Conservation (phyloP, 192 early-diverging fungal species). For the Gonapodya sp. region DNA sequence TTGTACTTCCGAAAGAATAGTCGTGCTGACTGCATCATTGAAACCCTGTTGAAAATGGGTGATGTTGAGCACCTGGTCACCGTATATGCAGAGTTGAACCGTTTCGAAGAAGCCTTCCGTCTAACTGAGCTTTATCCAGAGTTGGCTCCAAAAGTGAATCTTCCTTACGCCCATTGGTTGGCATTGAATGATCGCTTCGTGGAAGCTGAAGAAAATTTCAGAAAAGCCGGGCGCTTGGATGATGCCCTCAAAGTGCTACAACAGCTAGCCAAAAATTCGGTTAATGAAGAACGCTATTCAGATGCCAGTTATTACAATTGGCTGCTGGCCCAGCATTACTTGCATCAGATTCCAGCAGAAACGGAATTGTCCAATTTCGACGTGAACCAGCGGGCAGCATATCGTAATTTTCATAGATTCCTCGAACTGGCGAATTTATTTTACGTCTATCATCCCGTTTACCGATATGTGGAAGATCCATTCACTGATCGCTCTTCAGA, state of each 20-base stretch:
- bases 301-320: constrained; percentile 46
- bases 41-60: constrained; percentile 40
- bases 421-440: constrained; percentile 36
- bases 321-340: constrained; percentile 28
- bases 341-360: constrained; percentile 27
- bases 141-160: constrained; percentile 25
- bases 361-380: constrained; percentile 17
- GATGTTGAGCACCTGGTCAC: constrained; percentile 33
- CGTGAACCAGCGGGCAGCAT: constrained; percentile 15
- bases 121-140: constrained; percentile 41
- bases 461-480: constrained; percentile 43
- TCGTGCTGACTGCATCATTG: constrained; percentile 32
- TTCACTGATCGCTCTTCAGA: constrained; percentile 42
- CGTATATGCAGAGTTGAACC: constrained; percentile 35
- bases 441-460: constrained; percentile 38
- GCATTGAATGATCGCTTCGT: constrained; percentile 38
- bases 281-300: constrained; percentile 35
- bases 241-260: constrained; percentile 39
- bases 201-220: constrained; percentile 43
- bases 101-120: constrained; percentile 48
- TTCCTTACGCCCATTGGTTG: constrained; percentile 50
- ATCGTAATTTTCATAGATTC: constrained; percentile 22
- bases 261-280: constrained; percentile 34
- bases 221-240: constrained; percentile 42
- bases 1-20: constrained; percentile 36